These are phyloP conservation scores for Acarospora socialis DNA, from an alignment of 2,329 filamentous ascomycete genomes.

Conservation along the genomic window DNA sequence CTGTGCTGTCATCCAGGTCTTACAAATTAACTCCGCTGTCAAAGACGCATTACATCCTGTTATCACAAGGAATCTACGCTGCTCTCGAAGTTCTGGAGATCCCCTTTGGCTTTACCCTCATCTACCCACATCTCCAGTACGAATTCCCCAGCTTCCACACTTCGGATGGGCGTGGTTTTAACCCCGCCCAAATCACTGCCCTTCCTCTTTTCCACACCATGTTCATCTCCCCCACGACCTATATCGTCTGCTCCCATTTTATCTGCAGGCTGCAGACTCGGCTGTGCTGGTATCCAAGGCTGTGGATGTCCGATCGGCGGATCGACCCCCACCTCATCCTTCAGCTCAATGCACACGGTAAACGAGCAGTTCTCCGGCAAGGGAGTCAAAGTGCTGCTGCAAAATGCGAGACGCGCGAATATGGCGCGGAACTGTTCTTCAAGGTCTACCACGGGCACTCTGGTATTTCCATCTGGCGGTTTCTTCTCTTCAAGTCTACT, in stretches of 20 bases:
- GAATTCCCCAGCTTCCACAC: slow-evolving; percentile 51
- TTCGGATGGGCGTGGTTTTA: slow-evolving; percentile 46
- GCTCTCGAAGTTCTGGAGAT: slow-evolving; percentile 2
- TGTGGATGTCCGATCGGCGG: slow-evolving; percentile 32
- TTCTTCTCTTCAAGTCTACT: neutral
- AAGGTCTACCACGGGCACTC: slow-evolving; percentile 22
- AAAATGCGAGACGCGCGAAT: slow-evolving; percentile 29
- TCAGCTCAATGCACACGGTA: slow-evolving; percentile 35
- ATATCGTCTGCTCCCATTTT: neutral
- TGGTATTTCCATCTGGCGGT: slow-evolving; percentile 21
- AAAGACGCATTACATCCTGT: too few relatives aligned
- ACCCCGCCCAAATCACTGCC: slow-evolving; percentile 34
- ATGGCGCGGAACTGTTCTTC: slow-evolving; percentile 36
- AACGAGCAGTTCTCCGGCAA: slow-evolving; percentile 34
- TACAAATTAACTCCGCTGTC: too few relatives aligned
- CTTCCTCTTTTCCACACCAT: slow-evolving; percentile 12
- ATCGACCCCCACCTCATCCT: slow-evolving; percentile 26
- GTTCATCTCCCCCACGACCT: slow-evolving; percentile 8
- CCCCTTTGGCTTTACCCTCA: slow-evolving; percentile 42
- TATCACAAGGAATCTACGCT: too few relatives aligned
- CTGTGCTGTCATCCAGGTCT: too few relatives aligned
- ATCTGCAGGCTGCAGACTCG: slow-evolving; percentile 14
- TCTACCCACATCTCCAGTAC: slow-evolving; percentile 57
- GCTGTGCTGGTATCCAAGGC: slow-evolving; percentile 47
- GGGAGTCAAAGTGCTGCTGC: slow-evolving; percentile 28